Base-by-base conservation (phyloP, 106 monocot genomes). In the Allium cepa region DNA sequence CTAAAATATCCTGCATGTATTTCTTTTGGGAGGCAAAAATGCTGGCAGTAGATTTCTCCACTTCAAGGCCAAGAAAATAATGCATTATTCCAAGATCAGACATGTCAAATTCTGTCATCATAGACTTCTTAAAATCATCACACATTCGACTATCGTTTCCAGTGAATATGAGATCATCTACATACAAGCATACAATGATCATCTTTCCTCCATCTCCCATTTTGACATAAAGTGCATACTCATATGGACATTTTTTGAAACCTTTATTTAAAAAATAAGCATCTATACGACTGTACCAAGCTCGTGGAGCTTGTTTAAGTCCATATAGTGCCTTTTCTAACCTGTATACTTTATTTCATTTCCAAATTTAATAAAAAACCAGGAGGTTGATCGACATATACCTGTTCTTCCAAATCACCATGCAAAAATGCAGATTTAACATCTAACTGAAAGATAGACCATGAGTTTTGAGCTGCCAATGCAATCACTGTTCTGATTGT, bases 11-110 rank as follows among this genome's bases (percentile, higher is more conserved):
- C 57, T 15, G 46, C n/a, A 57, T 8, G 49, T 71, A 71, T 69
- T 62, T 76, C 51, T 57, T 56, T 71, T 63, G 69, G 47, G 53
- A 73, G 49, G 69, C n/a, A 73, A 79, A 57, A 56, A 74, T 74
- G 18, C 57, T 28, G 58, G 7, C 49, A 59, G 36, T 1, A 56
- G 28, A 69, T 45, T 69, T 8, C 10, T 15, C 9, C 14, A 67
- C 16, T 52, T 67, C 67, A n/a, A 67, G 50, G 26, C 67, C 67
- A n/a, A 67, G 26, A 52, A 16, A 67, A 18, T 50, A 67, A 67
- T 67, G 67, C 51, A 67, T 67, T 18, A 46, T 67, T 7, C 45
- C 67, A 67, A 67, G 67, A 67, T 52, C 51, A 52, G 67, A 53
- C 67, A 52, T 67, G 11, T 67, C 67, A 67, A 67, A 67, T 52